Evolutionary conservation across 2,329 filamentous ascomycete species (phyloP).

Genomic region (Xylariaceae sp.): DNA sequence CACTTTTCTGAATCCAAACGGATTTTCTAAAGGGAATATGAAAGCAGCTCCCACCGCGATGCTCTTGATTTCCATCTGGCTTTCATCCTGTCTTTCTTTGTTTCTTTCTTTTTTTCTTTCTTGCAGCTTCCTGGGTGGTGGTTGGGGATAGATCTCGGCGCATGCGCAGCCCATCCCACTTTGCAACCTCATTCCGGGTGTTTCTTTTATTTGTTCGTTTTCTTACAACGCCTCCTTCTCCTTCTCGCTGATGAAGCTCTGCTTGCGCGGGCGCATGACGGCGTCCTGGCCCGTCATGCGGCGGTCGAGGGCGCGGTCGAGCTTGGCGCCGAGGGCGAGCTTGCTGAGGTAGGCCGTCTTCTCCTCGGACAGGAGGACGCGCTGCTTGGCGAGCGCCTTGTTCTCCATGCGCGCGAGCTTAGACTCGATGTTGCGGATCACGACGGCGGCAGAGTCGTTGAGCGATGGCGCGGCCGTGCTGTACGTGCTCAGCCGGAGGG

Average conservation of each 20-base stretch:
- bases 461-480: constrained; percentile 56
- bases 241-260: constrained; percentile 29
- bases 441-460: constrained; percentile 51
- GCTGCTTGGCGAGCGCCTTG: constrained; percentile 75
- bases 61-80: too few species aligned
- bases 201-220: too few species aligned
- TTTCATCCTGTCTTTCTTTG: too few species aligned
- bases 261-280: constrained; percentile 62
- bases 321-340: constrained; percentile 81
- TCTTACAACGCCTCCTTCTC: constrained; percentile 10
- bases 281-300: constrained; percentile 88
- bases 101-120: too few species aligned
- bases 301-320: constrained; percentile 79
- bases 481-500: constrained; percentile 55
- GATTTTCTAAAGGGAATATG: too few species aligned
- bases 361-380: constrained; percentile 71
- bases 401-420: constrained; percentile 86
- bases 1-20: too few species aligned
- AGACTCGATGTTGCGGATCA: constrained; percentile 66
- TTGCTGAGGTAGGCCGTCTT: constrained; percentile 80
- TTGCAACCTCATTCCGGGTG: too few species aligned
- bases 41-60: too few species aligned
- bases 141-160: too few species aligned
- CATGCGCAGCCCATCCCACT: too few species aligned
- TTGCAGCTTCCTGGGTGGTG: too few species aligned